These are phyloP conservation scores for Zygosaccharomyces sapae DNA, from an alignment of 1,139 yeast species.

Conservation along the genomic window DNA sequence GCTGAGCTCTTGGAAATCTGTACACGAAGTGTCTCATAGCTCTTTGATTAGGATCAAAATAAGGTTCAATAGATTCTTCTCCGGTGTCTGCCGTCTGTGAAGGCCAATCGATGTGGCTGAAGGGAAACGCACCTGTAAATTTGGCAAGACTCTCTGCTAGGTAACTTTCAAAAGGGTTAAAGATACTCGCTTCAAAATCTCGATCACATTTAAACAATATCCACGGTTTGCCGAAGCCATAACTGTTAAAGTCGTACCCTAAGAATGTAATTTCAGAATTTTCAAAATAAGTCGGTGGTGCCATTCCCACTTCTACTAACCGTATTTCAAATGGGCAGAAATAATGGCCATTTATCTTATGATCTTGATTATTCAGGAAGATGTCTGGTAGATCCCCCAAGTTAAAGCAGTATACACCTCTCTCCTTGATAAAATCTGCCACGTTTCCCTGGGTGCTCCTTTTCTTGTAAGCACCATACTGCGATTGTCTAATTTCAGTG, in stretches of 20 bases:
- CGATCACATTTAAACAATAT: constrained; percentile 18
- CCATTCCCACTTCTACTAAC: constrained; percentile 13
- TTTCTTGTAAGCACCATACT: constrained; percentile 11
- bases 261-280: constrained; percentile 13
- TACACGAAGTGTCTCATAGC: constrained; percentile 12
- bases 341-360: not conserved
- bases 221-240: constrained; percentile 16
- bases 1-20: constrained; percentile 12
- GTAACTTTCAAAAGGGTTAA: constrained; percentile 12
- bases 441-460: constrained; percentile 12
- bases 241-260: constrained; percentile 21
- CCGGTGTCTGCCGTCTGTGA: not conserved
- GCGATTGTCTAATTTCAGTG: constrained; percentile 14
- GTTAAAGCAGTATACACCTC: constrained; percentile 22
- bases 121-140: constrained; percentile 10
- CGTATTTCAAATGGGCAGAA: constrained; percentile 9
- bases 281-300: constrained; percentile 15
- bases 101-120: constrained; percentile 5
- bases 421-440: constrained; percentile 20
- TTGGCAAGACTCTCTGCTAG: constrained; percentile 10
- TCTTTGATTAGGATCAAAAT: constrained; percentile 7
- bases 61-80: constrained; percentile 2
- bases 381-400: constrained; percentile 17
- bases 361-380: constrained; percentile 4
- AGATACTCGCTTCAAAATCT: constrained; percentile 10